Evolutionary conservation across 768 basidiomycete genomes (phyloP).

Genomic region (Leccinum arenicola): DNA sequence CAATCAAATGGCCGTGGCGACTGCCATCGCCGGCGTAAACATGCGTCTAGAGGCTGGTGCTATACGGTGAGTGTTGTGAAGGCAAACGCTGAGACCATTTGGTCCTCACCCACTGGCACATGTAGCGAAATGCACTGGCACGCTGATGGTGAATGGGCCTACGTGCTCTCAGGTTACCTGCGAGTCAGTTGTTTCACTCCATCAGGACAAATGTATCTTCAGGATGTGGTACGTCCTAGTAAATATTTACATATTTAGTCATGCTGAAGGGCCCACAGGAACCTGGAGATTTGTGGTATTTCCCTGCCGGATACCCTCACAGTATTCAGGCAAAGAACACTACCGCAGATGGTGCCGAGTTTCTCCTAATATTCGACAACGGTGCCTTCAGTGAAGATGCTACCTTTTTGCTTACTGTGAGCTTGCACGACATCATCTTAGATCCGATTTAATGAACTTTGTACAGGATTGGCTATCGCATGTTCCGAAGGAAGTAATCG

Average conservation of each 20-base stretch:
- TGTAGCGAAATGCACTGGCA: slow-evolving; percentile 46
- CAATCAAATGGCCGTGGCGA: slow-evolving; percentile 39
- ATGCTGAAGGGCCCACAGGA: slow-evolving; percentile 22
- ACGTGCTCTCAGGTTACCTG: slow-evolving; percentile 47
- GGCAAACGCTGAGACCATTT: neutral
- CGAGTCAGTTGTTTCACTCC: slow-evolving; percentile 51
- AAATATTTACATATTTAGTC: slow-evolving; percentile 5
- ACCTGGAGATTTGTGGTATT: slow-evolving; percentile 55
- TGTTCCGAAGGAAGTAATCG: slow-evolving; percentile 53
- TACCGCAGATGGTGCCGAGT: slow-evolving; percentile 47
- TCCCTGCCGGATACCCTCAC: slow-evolving; percentile 56
- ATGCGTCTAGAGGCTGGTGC: slow-evolving; percentile 43
- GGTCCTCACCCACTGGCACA: slow-evolving; percentile 6
- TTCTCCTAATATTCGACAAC: slow-evolving; percentile 45
- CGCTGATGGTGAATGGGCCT: slow-evolving; percentile 47
- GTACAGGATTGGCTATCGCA: slow-evolving; percentile 66
- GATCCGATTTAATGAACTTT: neutral
- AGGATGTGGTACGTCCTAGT: slow-evolving; percentile 44
- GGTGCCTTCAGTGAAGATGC: slow-evolving; percentile 53
- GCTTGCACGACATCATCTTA: neutral
- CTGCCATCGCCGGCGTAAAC: slow-evolving; percentile 38
- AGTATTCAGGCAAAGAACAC: slow-evolving; percentile 51
- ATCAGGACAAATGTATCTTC: slow-evolving; percentile 50
- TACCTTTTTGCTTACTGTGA: slow-evolving; percentile 45
- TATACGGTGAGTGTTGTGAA: slow-evolving; percentile 31